Evolutionary conservation across 1,139 yeast species (phyloP).

Genomic region (Yamadazyma trypodendri): DNA sequence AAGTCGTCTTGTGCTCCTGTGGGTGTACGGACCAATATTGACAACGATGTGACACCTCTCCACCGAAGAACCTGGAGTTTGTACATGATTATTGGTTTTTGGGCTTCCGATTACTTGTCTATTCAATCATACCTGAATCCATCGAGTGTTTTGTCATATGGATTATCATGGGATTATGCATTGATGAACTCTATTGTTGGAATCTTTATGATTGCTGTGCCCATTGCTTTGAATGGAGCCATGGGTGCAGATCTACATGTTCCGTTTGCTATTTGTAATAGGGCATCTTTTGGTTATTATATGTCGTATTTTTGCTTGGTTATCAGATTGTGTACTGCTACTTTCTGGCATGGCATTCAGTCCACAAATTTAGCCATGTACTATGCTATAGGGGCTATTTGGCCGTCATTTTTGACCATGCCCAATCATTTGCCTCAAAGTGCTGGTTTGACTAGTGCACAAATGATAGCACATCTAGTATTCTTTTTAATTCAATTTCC

Average conservation of each 20-base stretch:
- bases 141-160: conserved; percentile 15
- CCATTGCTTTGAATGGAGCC: conserved; percentile 31
- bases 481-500: conserved; percentile 16
- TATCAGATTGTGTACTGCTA: conserved; percentile 31
- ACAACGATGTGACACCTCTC: conserved; percentile 15
- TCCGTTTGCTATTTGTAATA: conserved; percentile 32
- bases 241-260: conserved; percentile 35
- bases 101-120: conserved; percentile 17
- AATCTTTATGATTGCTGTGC: conserved; percentile 28
- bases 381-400: conserved; percentile 35
- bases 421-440: conserved; percentile 27
- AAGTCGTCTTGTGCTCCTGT: conserved; percentile 16
- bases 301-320: conserved; percentile 31
- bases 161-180: conserved; percentile 33
- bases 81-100: conserved; percentile 15
- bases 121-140: conserved; percentile 15
- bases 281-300: conserved; percentile 32
- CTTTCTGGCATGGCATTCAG: conserved; percentile 37
- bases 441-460: conserved; percentile 13
- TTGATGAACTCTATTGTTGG: conserved; percentile 28
- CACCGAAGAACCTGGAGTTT: conserved; percentile 16
- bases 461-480: conserved; percentile 14
- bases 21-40: conserved; percentile 17
- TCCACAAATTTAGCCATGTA: conserved; percentile 27
- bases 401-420: conserved; percentile 20